phyloP scores from a whole-genome alignment of 2,329 filamentous ascomycete species.

The Fusarium torulosum region DNA sequence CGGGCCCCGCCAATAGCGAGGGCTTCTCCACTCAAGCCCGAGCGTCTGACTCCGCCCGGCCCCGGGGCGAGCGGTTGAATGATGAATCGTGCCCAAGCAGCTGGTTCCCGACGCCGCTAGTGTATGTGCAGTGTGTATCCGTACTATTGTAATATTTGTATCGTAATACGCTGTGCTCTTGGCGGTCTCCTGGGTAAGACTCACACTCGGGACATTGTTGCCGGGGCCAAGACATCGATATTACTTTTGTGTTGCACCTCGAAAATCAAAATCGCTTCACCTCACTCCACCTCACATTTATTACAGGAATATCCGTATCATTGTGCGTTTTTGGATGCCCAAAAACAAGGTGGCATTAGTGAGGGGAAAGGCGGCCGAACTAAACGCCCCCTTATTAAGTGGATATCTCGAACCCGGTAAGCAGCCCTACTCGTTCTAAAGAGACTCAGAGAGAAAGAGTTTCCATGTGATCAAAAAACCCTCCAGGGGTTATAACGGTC shows the following conservation, averaged over 20 bases:
- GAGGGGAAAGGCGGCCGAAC: conserved; percentile 38
- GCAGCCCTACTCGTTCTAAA: conserved; percentile 34
- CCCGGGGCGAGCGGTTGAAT: conserved; percentile 25
- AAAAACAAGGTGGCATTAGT: conserved; percentile 50
- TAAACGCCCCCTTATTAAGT: conserved; percentile 42
- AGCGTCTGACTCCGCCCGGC: conserved; percentile 19
- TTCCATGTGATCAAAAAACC: conserved; percentile 43
- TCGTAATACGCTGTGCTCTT: conserved; percentile 8
- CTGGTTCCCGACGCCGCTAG: conserved; percentile 26
- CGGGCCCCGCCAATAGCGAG: conserved; percentile 24
- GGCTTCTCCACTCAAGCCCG: conserved; percentile 21
- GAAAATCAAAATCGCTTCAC: too few relatives aligned
- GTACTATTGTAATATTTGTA: background rate
- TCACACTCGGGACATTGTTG: conserved; percentile 38
- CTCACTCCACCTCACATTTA: conserved; percentile 16
- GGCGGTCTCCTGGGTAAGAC: conserved; percentile 28
- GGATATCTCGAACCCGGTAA: conserved; percentile 35
- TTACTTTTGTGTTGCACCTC: conserved; percentile 2
- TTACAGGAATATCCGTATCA: conserved; percentile 15
- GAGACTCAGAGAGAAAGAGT: conserved; percentile 28
- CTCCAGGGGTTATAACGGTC: conserved; percentile 27
- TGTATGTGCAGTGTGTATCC: background rate
- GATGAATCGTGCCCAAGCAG: conserved; percentile 29
- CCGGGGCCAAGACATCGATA: conserved; percentile 34
- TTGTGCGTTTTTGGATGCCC: conserved; percentile 31